Evolutionary conservation across 345 rosid genomes (phyloP).

Genomic region (Toxicodendron radicans): DNA sequence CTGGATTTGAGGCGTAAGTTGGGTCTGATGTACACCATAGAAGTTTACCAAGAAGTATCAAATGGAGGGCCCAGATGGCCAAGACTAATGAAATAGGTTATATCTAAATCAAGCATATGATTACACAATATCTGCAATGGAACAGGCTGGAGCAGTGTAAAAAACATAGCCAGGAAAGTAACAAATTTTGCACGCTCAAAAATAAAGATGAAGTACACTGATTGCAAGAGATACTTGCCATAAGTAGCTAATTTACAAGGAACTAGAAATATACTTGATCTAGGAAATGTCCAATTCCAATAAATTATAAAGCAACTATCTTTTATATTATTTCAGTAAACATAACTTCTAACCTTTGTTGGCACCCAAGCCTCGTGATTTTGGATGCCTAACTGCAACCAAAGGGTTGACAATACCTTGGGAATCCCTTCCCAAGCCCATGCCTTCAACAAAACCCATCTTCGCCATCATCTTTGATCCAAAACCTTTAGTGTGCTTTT

Average conservation of each 20-base stretch:
- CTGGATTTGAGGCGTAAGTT: no score
- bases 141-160: neutral
- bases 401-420: conserved; percentile 74
- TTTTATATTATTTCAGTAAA: neutral
- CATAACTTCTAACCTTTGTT: conserved; percentile 23
- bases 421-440: conserved; percentile 72
- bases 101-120: neutral
- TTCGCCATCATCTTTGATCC: conserved; percentile 85
- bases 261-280: neutral
- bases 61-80: neutral
- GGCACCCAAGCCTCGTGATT: conserved; percentile 76
- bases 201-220: neutral
- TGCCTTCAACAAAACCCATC: conserved; percentile 93
- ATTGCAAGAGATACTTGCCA: neutral
- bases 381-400: conserved; percentile 57
- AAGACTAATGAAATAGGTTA: neutral
- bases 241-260: neutral
- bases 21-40: no score
- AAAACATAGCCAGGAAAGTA: neutral
- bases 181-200: neutral
- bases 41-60: neutral
- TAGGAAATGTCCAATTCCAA: conserved; percentile 6
- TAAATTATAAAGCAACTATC: neutral
- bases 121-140: neutral
- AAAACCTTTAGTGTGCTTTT: conserved; percentile 84